Evolutionary conservation across 2,329 filamentous ascomycete genomes (phyloP).

Genomic region (Trichoderma hamatum): DNA sequence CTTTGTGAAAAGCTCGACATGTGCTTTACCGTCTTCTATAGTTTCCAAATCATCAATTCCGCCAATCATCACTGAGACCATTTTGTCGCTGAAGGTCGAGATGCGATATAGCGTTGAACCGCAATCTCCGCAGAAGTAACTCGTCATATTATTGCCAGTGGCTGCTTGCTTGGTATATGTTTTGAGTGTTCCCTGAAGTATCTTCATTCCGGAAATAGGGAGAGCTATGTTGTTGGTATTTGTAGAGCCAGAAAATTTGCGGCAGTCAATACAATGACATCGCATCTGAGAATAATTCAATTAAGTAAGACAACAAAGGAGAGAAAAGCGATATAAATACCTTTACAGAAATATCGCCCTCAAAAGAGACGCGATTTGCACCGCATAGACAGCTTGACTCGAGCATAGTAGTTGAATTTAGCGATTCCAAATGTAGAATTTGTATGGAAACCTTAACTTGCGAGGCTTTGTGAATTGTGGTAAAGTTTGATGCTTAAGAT

Average conservation of each 20-base stretch:
- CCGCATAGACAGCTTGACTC: neutral
- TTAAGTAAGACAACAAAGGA: neutral
- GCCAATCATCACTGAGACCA: neutral
- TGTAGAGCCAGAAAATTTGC: neutral
- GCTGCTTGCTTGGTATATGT: neutral
- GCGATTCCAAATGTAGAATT: neutral
- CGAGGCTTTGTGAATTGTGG: neutral
- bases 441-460: no score
- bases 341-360: neutral
- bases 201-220: neutral
- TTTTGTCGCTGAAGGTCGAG: neutral
- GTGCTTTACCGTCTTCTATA: neutral
- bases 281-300: neutral
- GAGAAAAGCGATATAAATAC: neutral
- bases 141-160: neutral
- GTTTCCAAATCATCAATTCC: neutral
- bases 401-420: neutral
- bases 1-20: neutral
- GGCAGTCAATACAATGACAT: neutral
- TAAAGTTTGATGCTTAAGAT: neutral
- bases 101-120: neutral
- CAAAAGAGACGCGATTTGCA: neutral
- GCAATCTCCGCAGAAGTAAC: neutral
- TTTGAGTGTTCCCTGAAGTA: neutral
- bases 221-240: neutral